Conservation (phyloP, 495 filamentous ascomycete species). For the Beverwykella pulmonaria region DNA sequence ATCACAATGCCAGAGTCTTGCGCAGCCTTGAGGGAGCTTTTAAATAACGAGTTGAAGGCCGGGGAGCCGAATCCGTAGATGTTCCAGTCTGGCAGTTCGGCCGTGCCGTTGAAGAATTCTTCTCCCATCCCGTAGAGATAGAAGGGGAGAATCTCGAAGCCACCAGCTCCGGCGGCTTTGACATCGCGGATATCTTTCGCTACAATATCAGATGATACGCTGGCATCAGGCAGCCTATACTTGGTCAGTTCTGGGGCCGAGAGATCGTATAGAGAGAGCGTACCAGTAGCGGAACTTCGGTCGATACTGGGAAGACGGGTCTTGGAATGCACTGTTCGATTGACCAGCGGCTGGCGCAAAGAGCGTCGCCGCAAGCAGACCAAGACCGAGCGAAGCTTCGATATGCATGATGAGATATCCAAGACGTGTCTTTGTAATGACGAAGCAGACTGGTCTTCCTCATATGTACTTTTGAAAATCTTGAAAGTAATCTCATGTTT, state of each 20-base stretch:
- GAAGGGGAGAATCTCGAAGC: slow-evolving; percentile 50
- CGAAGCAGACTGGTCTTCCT: neutral
- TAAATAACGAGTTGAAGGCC: slow-evolving; percentile 48
- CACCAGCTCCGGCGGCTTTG: slow-evolving; percentile 48
- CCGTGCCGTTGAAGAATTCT: neutral
- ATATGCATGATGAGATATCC: neutral
- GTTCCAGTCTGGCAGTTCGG: slow-evolving; percentile 47
- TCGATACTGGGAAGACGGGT: slow-evolving; percentile 4
- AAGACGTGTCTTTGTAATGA: neutral
- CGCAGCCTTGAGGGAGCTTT: slow-evolving; percentile 45
- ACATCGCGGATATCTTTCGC: slow-evolving; percentile 45
- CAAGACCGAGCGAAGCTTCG: neutral
- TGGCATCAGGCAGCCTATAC: slow-evolving; percentile 52
- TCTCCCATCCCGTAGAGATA: slow-evolving; percentile 47
- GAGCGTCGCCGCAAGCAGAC: neutral
- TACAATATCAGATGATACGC: slow-evolving; percentile 43
- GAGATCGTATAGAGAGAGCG: neutral
- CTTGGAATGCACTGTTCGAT: slow-evolving; percentile 2
- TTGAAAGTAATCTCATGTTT: neutral
- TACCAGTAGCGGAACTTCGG: slow-evolving; percentile 25
- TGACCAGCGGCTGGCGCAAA: neutral
- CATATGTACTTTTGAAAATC: neutral
- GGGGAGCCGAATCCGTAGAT: slow-evolving; percentile 54
- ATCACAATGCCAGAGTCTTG: slow-evolving; percentile 49
- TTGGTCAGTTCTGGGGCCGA: neutral